These are phyloP conservation scores for Fonsecaea pugnacius DNA, from an alignment of 2,329 filamentous ascomycete species.

Conservation along the genomic window DNA sequence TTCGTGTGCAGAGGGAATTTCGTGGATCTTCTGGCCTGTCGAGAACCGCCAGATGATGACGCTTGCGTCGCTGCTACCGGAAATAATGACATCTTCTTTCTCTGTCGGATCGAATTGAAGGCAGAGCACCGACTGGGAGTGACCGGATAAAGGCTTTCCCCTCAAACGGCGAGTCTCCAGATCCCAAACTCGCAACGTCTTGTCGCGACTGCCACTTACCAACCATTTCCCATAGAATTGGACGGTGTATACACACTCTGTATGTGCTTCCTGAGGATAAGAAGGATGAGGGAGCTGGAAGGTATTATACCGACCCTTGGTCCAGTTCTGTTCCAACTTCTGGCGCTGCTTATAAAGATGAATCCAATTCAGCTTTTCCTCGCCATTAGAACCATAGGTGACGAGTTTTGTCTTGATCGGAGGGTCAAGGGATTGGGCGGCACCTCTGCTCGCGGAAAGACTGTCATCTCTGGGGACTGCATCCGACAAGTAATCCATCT, in stretches of 20 bases:
- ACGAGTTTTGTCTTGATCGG: conserved; percentile 43
- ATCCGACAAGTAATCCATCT: conserved; percentile 32
- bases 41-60: conserved; percentile 94
- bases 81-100: conserved; percentile 89
- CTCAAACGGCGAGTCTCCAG: conserved; percentile 78
- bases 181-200: conserved; percentile 87
- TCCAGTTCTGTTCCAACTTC: conserved; percentile 88
- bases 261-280: conserved; percentile 79
- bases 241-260: conserved; percentile 92
- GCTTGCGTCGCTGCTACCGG: conserved; percentile 88
- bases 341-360: conserved; percentile 88
- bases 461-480: conserved; percentile 5
- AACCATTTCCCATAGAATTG: conserved; percentile 85
- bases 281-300: conserved; percentile 89
- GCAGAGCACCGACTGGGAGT: conserved; percentile 86
- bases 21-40: conserved; percentile 80
- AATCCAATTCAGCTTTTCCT: conserved; percentile 79
- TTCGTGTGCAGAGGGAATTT: conserved; percentile 74
- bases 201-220: conserved; percentile 91
- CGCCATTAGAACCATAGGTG: conserved; percentile 42
- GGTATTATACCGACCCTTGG: conserved; percentile 76
- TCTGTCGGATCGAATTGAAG: conserved; percentile 91
- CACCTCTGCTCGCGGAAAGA: conserved; percentile 4
- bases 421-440: conserved; percentile 21
- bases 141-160: conserved; percentile 73